Evolutionary conservation across 176 grass and related monocot genomes (phyloP).

Genomic region (Avena eriantha): DNA sequence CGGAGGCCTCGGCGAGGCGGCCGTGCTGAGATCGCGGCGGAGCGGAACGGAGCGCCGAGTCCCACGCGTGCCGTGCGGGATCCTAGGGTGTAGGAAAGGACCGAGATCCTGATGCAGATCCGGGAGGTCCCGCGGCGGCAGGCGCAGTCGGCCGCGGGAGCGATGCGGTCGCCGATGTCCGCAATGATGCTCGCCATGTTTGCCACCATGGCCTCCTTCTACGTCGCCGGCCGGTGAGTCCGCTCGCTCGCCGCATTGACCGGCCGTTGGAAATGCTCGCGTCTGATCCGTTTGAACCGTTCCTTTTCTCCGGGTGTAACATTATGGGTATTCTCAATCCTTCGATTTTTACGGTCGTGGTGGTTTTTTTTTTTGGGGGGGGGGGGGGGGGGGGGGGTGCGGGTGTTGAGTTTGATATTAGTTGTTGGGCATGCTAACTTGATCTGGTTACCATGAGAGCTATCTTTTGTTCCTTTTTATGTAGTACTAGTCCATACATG

Average conservation of each 20-base stretch:
- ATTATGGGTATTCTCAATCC: conserved; percentile 26
- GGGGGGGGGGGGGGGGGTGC: too few relatives aligned
- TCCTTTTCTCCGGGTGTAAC: neutral
- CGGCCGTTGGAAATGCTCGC: conserved; percentile 36
- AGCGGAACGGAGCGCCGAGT: neutral
- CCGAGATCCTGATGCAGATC: conserved; percentile 79
- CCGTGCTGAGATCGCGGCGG: conserved; percentile 39
- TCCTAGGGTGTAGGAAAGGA: neutral
- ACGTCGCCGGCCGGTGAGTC: conserved; percentile 85
- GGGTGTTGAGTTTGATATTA: neutral
- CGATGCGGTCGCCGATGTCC: conserved; percentile 69
- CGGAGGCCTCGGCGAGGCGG: conserved; percentile 25
- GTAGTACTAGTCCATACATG: neutral
- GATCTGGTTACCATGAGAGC: neutral
- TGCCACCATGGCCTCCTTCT: conserved; percentile 94
- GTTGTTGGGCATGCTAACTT: conserved; percentile 4
- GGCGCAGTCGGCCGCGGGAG: conserved; percentile 31
- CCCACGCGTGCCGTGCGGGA: neutral
- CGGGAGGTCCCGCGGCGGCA: conserved; percentile 63
- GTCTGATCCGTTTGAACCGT: neutral
- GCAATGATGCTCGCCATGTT: conserved; percentile 93
- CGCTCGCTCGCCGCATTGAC: conserved; percentile 3
- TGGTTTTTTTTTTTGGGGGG: too few relatives aligned
- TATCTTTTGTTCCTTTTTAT: conserved; percentile 36
- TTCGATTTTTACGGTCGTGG: neutral